A percentile compares a stretch with the other conserved stretches of the same genome.
Conservation (phyloP, 305 asterid species). For the Fraxinus paxiana region DNA sequence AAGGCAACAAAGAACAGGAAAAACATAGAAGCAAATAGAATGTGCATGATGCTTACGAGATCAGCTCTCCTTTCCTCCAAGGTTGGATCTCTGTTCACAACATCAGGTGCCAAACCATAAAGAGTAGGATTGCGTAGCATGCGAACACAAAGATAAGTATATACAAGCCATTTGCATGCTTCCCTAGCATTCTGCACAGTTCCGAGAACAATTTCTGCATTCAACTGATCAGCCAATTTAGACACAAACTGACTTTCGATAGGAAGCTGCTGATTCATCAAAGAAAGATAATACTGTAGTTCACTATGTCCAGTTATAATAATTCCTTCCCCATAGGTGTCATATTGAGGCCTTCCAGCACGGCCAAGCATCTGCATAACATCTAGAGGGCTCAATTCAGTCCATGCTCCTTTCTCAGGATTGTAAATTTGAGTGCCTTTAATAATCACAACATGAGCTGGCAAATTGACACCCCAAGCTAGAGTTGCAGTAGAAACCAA, state of each 20-base stretch:
- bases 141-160: slow-evolving; percentile 78
- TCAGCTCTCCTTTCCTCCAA: slow-evolving; percentile 89
- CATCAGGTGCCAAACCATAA: slow-evolving; percentile 69
- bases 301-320: slow-evolving; percentile 86
- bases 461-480: slow-evolving; percentile 98
- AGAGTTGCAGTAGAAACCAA: slow-evolving; percentile 93
- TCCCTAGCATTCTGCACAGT: slow-evolving; percentile 91
- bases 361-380: slow-evolving; percentile 99
- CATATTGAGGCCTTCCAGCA: slow-evolving; percentile 98
- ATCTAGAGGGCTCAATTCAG: slow-evolving; percentile 90
- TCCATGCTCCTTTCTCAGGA: slow-evolving; percentile 98
- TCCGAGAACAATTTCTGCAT: slow-evolving; percentile 94
- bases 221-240: slow-evolving; percentile 94
- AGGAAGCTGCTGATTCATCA: slow-evolving; percentile 97
- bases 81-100: slow-evolving; percentile 43
- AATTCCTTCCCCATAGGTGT: slow-evolving; percentile 88
- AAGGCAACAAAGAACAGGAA: neutral
- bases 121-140: slow-evolving; percentile 87
- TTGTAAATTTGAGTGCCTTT: slow-evolving; percentile 90
- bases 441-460: slow-evolving; percentile 90
- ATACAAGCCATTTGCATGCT: slow-evolving; percentile 88
- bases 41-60: slow-evolving; percentile 50
- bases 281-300: slow-evolving; percentile 70
- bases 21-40: slow-evolving; percentile 4
- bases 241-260: slow-evolving; percentile 91